Evolutionary conservation across 2,329 filamentous ascomycete genomes (phyloP), one percentile per base, ranked within the genome.

Genomic region (Xenosphaeropsis pyriputrescens): DNA sequence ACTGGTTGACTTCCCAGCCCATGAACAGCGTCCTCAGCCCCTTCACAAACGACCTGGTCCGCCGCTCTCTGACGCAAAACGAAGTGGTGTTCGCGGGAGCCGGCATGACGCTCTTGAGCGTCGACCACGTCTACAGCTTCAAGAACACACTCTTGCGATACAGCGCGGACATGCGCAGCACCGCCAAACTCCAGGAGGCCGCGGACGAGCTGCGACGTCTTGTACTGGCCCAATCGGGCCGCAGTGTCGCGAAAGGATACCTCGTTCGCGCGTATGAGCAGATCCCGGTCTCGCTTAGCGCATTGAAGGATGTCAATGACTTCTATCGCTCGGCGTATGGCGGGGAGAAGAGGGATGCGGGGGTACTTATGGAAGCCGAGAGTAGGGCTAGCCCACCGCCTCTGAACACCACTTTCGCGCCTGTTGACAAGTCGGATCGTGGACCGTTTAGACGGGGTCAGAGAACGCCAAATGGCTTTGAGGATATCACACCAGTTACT

Each of bases 91-190:
- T 76, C 60, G 65, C 66, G 2, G 65, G 70, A 2, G 67, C 71
- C 18, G 72, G 72, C 14, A 61, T 81, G 9, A 75, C 67, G 0
- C 57, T 81, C 6, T 52, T 78, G 12, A 65, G 72, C 0, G 62
- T 79, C 9, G 75, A 80, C 53, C 64, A 72, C 36, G 54, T 78
- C 34, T 81, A 78, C 57, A 74, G 70, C 32, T 72, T 81, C 58
- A 78, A 78, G 52, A 62, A 64, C 34, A 70, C 72, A 1, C 61
- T 80, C 9, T 64, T 68, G 14, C 65, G 64, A 44, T 78, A 78
- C 51, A 64, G 68, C 4, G 18, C 31, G 9, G 15, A 29, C 8
- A 7, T n/a, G 14, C 15, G 26, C 16, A 41, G 50, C 22, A 47
- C 40, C 19, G 42, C 46, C 22, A 61, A 66, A 9, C 62, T 79